These are phyloP conservation scores for Tuber microsphaerosporum DNA, from an alignment of 495 filamentous ascomycete species.

Conservation along the genomic window DNA sequence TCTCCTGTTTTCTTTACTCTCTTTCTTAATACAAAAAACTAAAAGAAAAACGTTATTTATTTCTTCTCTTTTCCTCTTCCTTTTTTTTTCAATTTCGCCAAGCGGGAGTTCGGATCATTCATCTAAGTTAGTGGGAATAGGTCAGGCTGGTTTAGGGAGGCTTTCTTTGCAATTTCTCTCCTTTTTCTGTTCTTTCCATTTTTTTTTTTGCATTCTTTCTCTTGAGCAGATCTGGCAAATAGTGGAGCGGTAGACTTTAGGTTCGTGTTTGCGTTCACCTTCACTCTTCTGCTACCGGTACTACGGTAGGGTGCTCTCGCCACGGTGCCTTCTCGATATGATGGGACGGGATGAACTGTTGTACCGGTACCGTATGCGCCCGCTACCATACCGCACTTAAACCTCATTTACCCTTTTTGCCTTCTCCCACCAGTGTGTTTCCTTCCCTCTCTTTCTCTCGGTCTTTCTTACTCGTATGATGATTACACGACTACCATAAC, in stretches of 20 bases:
- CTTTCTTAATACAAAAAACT: neutral
- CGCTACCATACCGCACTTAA: neutral
- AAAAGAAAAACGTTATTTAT: neutral
- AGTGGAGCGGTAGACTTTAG: neutral
- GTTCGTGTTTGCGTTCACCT: neutral
- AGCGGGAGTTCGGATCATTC: neutral
- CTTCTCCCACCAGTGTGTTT: neutral
- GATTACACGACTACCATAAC: neutral
- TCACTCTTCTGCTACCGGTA: neutral
- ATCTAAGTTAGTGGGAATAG: neutral
- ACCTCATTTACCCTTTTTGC: too few species aligned
- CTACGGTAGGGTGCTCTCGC: neutral
- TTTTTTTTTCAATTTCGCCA: neutral
- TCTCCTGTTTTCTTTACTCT: neutral
- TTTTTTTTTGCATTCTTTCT: neutral
- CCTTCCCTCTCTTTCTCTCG: neutral
- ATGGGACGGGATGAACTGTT: neutral
- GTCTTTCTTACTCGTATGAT: neutral
- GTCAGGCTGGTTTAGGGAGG: neutral
- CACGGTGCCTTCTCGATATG: neutral
- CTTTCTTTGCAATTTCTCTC: neutral
- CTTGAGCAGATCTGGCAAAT: neutral
- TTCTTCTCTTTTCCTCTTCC: neutral
- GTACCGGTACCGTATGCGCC: neutral
- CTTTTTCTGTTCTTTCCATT: neutral